Percentiles rank a stretch among this genome's conserved stretches.
These are phyloP conservation scores for Xylaria sp. DNA, from an alignment of 2,329 filamentous ascomycete genomes.

Conservation along the genomic window DNA sequence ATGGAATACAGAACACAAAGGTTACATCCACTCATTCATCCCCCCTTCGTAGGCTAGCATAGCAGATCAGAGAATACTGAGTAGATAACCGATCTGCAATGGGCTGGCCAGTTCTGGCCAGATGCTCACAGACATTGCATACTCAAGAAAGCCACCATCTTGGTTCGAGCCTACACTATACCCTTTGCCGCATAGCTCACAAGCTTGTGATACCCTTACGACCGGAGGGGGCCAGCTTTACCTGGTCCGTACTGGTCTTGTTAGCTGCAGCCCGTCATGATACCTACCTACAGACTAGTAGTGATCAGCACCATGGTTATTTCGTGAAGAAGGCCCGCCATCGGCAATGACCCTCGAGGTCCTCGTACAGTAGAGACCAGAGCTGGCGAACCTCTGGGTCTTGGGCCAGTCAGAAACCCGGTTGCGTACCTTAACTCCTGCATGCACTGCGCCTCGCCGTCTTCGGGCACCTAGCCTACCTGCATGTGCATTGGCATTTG, in stretches of 20 bases:
- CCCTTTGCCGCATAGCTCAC: background rate
- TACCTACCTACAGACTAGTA: background rate
- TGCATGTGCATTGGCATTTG: background rate
- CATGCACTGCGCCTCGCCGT: constrained; percentile 34
- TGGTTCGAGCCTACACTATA: background rate
- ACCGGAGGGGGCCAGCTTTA: background rate
- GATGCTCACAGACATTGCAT: background rate
- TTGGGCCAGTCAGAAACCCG: background rate
- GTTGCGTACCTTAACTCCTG: background rate
- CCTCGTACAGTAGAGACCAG: background rate
- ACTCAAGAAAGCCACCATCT: background rate
- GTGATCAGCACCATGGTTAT: background rate
- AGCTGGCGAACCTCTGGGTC: constrained; percentile 4
- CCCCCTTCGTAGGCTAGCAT: background rate
- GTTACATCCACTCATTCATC: background rate
- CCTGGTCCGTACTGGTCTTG: background rate
- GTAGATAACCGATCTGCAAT: background rate
- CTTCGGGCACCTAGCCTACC: constrained; percentile 5
- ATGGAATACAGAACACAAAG: background rate
- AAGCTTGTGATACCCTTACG: background rate
- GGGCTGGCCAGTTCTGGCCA: constrained; percentile 7
- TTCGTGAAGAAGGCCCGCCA: background rate
- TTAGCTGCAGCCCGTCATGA: background rate
- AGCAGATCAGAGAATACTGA: background rate
- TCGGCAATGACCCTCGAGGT: background rate